Evolutionary conservation across 1,139 yeast genomes (phyloP), one percentile per base, ranked within the genome.

Genomic region (Protomyces inouyei): DNA sequence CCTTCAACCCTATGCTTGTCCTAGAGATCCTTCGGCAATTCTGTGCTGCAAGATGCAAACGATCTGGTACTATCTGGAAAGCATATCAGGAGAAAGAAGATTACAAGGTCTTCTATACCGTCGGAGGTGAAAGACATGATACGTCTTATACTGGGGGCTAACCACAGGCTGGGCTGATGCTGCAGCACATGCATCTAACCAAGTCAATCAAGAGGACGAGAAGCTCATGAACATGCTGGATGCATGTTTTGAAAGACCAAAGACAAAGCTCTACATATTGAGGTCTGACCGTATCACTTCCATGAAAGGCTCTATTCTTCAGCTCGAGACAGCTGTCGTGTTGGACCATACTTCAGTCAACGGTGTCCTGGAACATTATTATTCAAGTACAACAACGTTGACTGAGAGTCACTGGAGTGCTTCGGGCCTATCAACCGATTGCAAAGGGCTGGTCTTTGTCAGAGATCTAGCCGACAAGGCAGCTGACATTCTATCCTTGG

Each of bases 21-120:
- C 43, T 52, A 4, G 43, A 52, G 25, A 14, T 52, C 8, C 56
- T 52, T 14, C 32, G 35, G 3, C 56, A 52, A 9, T 14, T 32
- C 14, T 32, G 40, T 18, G 40, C 25, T 8, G 16, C 45, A 12
- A 21, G 14, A n/a, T n/a, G 40, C n/a, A 32, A 52, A 16, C 16
- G n/a, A 16, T 32, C 56, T 16, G 16, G 16, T 5, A n/a, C 16
- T 14, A 8, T 23, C 16, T 52, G 35, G 38, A 52, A 52, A 35
- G 56, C 56, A 12, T 52, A 35, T n/a, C 56, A 52, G n/a, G 56
- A 52, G 43, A 52, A 52, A 14, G 56, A 52, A 21, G 21, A 35
- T 6, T 52, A 35, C 43, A n/a, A 28, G n/a, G 37, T 25, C 2
- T 52, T 52, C 32, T 52, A 52, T 14, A 52, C 35, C 9, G 10